Conservation (phyloP, 2,329 filamentous ascomycete genomes). For the Phialophora chinensis region DNA sequence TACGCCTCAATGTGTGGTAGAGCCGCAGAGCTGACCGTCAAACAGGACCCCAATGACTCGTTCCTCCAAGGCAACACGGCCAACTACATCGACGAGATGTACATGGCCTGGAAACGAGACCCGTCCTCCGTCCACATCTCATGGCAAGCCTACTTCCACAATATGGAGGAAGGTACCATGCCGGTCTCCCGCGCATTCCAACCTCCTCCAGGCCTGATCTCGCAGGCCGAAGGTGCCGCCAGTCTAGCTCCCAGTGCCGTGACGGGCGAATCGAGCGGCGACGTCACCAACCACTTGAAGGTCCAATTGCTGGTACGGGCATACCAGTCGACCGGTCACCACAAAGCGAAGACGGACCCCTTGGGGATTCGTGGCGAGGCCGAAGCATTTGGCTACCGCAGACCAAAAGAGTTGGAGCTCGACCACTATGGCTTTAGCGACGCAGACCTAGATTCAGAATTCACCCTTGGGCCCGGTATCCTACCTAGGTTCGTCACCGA, state of each 20-base stretch:
- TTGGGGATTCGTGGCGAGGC: slow-evolving; percentile 89
- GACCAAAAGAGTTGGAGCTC: slow-evolving; percentile 89
- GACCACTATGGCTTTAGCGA: slow-evolving; percentile 96
- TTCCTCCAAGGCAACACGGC: slow-evolving; percentile 96
- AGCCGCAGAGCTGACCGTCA: slow-evolving; percentile 16
- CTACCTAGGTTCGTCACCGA: slow-evolving; percentile 91
- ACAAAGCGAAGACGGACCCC: slow-evolving; percentile 97
- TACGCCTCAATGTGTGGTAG: neutral
- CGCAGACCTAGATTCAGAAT: slow-evolving; percentile 90
- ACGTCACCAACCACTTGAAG: slow-evolving; percentile 95
- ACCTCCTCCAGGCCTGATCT: slow-evolving; percentile 89
- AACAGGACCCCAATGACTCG: slow-evolving; percentile 84
- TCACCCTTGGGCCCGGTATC: slow-evolving; percentile 90
- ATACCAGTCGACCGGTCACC: slow-evolving; percentile 96
- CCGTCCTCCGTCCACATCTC: slow-evolving; percentile 93
- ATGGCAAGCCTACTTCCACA: slow-evolving; percentile 99
- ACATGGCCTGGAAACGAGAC: slow-evolving; percentile 94
- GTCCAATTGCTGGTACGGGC: slow-evolving; percentile 96
- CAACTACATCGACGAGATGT: slow-evolving; percentile 99
- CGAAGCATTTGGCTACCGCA: slow-evolving; percentile 81
- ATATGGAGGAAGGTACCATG: slow-evolving; percentile 98
- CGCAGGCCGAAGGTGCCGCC: slow-evolving; percentile 73
- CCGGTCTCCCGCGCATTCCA: slow-evolving; percentile 96
- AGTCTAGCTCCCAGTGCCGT: slow-evolving; percentile 63
- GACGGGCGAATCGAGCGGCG: slow-evolving; percentile 63